These are phyloP conservation scores for Stropharia rugosoannulata DNA, from an alignment of 768 basidiomycete genomes.

Conservation along the genomic window DNA sequence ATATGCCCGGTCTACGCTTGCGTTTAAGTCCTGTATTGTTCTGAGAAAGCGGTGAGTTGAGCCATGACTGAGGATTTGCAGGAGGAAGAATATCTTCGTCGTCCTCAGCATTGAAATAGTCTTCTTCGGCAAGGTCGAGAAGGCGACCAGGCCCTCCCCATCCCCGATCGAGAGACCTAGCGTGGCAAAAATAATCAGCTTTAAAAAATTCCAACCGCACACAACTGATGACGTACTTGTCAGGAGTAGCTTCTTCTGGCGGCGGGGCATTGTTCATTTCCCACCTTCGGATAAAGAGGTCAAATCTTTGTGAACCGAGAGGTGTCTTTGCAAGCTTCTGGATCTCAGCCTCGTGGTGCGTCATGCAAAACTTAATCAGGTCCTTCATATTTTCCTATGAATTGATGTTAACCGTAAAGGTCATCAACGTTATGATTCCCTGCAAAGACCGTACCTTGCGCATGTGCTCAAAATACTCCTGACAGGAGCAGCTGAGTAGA, in stretches of 20 bases:
- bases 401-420: slow-evolving; percentile 1
- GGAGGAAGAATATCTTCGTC: slow-evolving; percentile 50
- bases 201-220: background rate
- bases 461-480: slow-evolving; percentile 93
- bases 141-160: slow-evolving; percentile 42
- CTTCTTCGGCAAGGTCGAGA: slow-evolving; percentile 81
- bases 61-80: slow-evolving; percentile 38
- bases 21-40: slow-evolving; percentile 50
- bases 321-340: slow-evolving; percentile 59
- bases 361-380: slow-evolving; percentile 82
- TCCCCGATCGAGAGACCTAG: slow-evolving; percentile 42
- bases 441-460: slow-evolving; percentile 58
- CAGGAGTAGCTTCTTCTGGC: slow-evolving; percentile 47
- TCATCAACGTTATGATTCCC: background rate
- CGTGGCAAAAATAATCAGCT: slow-evolving; percentile 7
- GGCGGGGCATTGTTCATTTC: slow-evolving; percentile 91
- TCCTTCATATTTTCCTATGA: slow-evolving; percentile 85
- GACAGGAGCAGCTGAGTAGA: slow-evolving; percentile 90
- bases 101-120: slow-evolving; percentile 90
- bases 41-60: slow-evolving; percentile 28
- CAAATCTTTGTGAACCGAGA: slow-evolving; percentile 67
- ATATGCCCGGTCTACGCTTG: slow-evolving; percentile 50
- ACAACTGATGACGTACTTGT: slow-evolving; percentile 40
- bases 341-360: slow-evolving; percentile 64
- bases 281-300: slow-evolving; percentile 73